Evolutionary conservation across 495 filamentous ascomycete genomes (phyloP).

Genomic region (Lichenothelia convexa): DNA sequence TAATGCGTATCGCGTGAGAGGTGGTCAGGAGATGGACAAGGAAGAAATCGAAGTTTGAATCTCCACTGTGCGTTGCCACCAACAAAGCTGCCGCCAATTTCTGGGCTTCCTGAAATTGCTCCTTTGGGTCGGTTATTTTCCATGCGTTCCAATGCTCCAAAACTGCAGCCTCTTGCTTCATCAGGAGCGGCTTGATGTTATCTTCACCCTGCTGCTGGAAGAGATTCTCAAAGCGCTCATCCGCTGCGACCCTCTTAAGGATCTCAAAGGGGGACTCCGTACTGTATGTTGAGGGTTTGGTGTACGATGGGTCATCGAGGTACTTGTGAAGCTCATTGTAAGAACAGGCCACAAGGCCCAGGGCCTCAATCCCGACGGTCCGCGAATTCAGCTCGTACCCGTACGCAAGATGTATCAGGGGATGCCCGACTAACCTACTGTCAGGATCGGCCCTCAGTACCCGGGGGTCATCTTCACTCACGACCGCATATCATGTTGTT

Average conservation of each 20-base stretch:
- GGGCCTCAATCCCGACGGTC: constrained; percentile 69
- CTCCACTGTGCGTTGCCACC: constrained; percentile 34
- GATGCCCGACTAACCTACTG: constrained; percentile 49
- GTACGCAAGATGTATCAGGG: constrained; percentile 76
- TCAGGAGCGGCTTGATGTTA: constrained; percentile 50
- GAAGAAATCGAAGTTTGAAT: constrained; percentile 61
- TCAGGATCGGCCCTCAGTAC: too few relatives aligned
- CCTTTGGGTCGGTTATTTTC: constrained; percentile 40
- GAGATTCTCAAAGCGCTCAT: constrained; percentile 38
- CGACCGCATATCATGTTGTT: constrained; percentile 58
- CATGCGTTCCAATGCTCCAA: constrained; percentile 82
- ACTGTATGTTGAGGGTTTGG: constrained; percentile 24
- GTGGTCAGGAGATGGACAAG: constrained; percentile 63
- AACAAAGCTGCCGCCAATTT: constrained; percentile 56
- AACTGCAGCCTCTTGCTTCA: constrained; percentile 46
- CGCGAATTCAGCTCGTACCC: constrained; percentile 66
- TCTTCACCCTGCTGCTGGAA: constrained; percentile 37
- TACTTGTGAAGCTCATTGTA: constrained; percentile 67
- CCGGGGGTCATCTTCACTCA: too few relatives aligned
- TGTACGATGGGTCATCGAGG: constrained; percentile 50
- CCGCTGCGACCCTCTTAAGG: constrained; percentile 34
- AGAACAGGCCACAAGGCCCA: constrained; percentile 49
- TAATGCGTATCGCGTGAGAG: constrained; percentile 68
- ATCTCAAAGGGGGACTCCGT: constrained; percentile 47
- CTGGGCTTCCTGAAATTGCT: constrained; percentile 63